Conservation (phyloP, 768 basidiomycete genomes). For the Mycena sanguinolenta region DNA sequence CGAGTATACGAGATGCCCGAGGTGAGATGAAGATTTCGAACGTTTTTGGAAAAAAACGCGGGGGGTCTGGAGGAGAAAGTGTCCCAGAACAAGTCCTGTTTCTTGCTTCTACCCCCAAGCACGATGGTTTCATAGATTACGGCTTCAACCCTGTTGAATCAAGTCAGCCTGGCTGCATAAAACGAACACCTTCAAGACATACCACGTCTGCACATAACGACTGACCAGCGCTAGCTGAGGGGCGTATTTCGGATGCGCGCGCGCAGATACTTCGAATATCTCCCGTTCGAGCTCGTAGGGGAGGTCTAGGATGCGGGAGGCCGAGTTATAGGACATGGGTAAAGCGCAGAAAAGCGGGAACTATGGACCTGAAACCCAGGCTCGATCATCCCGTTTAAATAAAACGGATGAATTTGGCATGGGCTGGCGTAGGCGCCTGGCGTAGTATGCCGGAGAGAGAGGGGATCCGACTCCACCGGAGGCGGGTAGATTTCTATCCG, state of each 20-base stretch:
- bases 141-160: conserved; percentile 46
- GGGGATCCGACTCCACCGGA: too few relatives aligned
- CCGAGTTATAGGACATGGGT: conserved; percentile 5
- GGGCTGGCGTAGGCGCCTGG: too few relatives aligned
- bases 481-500: too few relatives aligned
- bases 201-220: conserved; percentile 39
- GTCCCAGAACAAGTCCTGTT: conserved; percentile 42
- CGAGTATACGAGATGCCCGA: conserved; percentile 37
- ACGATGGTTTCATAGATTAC: conserved; percentile 49
- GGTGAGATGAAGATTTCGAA: conserved; percentile 46
- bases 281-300: conserved; percentile 51
- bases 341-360: too few relatives aligned
- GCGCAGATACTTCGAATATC: conserved; percentile 50
- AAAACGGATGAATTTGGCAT: too few relatives aligned
- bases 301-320: conserved; percentile 29
- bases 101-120: conserved; percentile 38
- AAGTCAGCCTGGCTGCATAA: background rate
- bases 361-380: conserved; percentile 8
- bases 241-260: conserved; percentile 42
- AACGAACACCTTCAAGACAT: background rate
- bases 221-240: conserved; percentile 44
- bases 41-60: conserved; percentile 45
- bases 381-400: conserved; percentile 23
- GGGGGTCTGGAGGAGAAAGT: conserved; percentile 45
- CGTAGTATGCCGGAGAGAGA: too few relatives aligned